These are phyloP conservation scores for Kickxella alabastrina DNA, from an alignment of 192 early-diverging fungal genomes.

Conservation along the genomic window DNA sequence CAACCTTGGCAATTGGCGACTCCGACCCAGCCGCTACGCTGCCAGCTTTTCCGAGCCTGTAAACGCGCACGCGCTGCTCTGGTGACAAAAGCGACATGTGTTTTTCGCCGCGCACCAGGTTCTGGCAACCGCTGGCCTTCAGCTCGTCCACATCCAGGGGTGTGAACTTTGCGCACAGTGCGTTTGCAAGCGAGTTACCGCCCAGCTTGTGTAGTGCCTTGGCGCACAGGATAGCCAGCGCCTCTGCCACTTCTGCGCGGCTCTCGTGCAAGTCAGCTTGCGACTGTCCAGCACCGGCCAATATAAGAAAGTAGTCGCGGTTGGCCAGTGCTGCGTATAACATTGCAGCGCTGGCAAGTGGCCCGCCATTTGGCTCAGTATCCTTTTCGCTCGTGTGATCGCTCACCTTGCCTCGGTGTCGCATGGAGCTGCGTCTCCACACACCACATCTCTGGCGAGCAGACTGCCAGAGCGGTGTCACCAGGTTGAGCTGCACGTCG, in stretches of 20 bases:
- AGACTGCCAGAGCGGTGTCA: conserved; percentile 36
- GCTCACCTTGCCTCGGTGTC: conserved; percentile 9
- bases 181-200: conserved; percentile 11
- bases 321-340: conserved; percentile 42
- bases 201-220: conserved; percentile 38
- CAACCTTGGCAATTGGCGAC: conserved; percentile 1
- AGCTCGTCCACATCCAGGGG: conserved; percentile 28
- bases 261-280: conserved; percentile 42
- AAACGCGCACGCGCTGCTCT: conserved; percentile 40
- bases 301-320: conserved; percentile 36
- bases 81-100: conserved; percentile 41
- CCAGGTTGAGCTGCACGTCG: conserved; percentile 41
- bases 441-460: conserved; percentile 32
- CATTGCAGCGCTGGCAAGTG: conserved; percentile 36
- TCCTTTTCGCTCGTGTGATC: background rate
- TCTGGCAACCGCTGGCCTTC: background rate
- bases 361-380: conserved; percentile 7
- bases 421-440: conserved; percentile 30
- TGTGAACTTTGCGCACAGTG: conserved; percentile 40
- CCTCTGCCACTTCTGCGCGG: conserved; percentile 37
- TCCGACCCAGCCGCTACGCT: conserved; percentile 9
- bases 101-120: conserved; percentile 10
- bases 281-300: conserved; percentile 40
- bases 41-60: conserved; percentile 30
- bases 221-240: conserved; percentile 34